phyloP scores from a whole-genome alignment of 768 basidiomycete genomes.

The Zangia roseola region DNA sequence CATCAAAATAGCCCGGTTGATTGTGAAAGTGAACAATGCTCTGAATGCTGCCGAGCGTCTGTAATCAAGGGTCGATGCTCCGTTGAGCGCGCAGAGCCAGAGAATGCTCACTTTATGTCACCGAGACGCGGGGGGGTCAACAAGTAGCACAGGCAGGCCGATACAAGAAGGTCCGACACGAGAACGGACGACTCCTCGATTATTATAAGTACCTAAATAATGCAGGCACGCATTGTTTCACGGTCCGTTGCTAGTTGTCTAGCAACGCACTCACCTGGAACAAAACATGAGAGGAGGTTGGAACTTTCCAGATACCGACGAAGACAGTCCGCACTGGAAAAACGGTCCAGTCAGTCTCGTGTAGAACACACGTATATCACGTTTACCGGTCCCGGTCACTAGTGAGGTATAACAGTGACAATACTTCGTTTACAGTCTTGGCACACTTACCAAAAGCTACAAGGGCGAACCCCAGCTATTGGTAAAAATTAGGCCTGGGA shows the following conservation, averaged over 20 bases:
- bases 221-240: not conserved
- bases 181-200: constrained; percentile 16
- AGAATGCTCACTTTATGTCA: constrained; percentile 5
- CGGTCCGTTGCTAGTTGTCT: not conserved
- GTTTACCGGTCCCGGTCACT: constrained; percentile 9
- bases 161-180: constrained; percentile 13
- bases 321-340: constrained; percentile 13
- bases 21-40: constrained; percentile 14
- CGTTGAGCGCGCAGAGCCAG: not conserved
- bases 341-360: constrained; percentile 1
- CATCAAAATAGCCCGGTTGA: constrained; percentile 21
- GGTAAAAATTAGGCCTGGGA: not conserved
- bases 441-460: constrained; percentile 10
- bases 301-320: constrained; percentile 6
- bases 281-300: not conserved
- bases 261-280: constrained; percentile 11
- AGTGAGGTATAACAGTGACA: not conserved
- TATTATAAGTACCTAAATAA: constrained; percentile 4
- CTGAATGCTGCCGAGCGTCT: constrained; percentile 14
- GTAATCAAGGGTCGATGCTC: not conserved
- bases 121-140: constrained; percentile 5
- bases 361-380: not conserved
- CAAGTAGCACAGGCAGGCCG: constrained; percentile 14
- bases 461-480: constrained; percentile 10
- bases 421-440: not conserved